Percentiles rank a stretch among this genome's conserved stretches.
These are phyloP conservation scores for Tremella fuciformis DNA, from an alignment of 768 basidiomycete genomes.

Conservation along the genomic window DNA sequence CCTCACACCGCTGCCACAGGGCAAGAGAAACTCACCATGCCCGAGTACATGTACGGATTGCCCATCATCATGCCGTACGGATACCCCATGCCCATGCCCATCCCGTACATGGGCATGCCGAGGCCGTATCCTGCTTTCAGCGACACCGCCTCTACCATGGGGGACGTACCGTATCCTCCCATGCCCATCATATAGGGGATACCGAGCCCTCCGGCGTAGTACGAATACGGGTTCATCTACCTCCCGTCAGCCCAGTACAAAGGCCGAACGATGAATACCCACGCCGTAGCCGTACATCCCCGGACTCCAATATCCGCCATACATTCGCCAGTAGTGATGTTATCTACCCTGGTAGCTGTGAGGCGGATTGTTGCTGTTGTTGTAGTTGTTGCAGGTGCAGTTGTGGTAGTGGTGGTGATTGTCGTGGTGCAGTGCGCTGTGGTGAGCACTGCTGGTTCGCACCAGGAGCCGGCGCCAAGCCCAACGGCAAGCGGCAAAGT, in stretches of 20 bases:
- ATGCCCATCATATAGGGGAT: constrained; percentile 43
- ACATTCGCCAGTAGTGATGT: constrained; percentile 21
- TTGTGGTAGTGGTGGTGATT: no score
- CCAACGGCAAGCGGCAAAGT: no score
- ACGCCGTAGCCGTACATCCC: constrained; percentile 20
- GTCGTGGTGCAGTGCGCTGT: no score
- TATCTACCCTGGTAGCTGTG: no score
- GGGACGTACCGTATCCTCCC: constrained; percentile 35
- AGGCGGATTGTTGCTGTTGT: no score
- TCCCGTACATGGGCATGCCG: constrained; percentile 33
- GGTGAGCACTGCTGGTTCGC: no score
- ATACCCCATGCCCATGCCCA: constrained; percentile 36
- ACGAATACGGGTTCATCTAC: constrained; percentile 33
- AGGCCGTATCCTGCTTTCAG: constrained; percentile 32
- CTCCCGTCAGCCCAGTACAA: constrained; percentile 6
- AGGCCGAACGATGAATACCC: constrained; percentile 11
- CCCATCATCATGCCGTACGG: constrained; percentile 36
- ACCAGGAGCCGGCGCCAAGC: no score
- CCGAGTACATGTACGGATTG: constrained; percentile 37
- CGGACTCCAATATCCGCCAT: constrained; percentile 35
- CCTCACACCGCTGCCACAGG: no score
- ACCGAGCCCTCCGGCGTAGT: constrained; percentile 45
- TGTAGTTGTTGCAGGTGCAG: no score
- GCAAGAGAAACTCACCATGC: constrained; percentile 31
- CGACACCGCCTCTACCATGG: no score